Evolutionary conservation across 257 asterid species (phyloP).

Genomic region (Nicotiana knightiana): DNA sequence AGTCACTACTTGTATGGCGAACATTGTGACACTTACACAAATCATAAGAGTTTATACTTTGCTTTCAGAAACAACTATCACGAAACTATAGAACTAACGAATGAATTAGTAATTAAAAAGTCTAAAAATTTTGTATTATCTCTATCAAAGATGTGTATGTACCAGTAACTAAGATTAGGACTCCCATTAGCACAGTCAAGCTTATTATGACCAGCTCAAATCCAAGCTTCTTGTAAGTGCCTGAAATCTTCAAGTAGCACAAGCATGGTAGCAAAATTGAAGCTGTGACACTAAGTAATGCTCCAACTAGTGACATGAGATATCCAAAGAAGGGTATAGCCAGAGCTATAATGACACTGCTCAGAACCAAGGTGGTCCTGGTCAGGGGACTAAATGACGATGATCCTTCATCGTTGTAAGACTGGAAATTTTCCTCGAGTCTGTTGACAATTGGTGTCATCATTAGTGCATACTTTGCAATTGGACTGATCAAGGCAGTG

Average conservation of each 20-base stretch:
- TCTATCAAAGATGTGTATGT: constrained; percentile 57
- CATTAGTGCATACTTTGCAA: constrained; percentile 82
- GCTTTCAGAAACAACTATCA: too few species aligned
- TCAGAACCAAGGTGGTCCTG: constrained; percentile 42
- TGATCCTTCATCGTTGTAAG: constrained; percentile 15
- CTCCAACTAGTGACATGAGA: constrained; percentile 85
- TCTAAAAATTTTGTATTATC: constrained; percentile 31
- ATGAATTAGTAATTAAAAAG: background rate
- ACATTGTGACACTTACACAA: too few species aligned
- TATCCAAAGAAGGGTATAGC: constrained; percentile 62
- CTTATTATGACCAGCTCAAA: constrained; percentile 29
- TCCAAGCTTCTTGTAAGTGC: constrained; percentile 32
- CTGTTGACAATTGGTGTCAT: constrained; percentile 57
- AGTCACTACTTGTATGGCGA: too few species aligned
- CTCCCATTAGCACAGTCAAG: constrained; percentile 45
- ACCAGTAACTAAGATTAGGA: constrained; percentile 46
- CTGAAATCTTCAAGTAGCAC: constrained; percentile 77
- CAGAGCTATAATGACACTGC: constrained; percentile 62
- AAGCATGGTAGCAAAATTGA: constrained; percentile 63
- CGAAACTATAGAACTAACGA: too few species aligned
- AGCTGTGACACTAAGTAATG: constrained; percentile 60
- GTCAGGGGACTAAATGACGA: constrained; percentile 25
- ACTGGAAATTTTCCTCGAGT: constrained; percentile 33
- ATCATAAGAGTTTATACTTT: too few species aligned
- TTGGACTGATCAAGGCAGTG: constrained; percentile 75